Evolutionary conservation across 805 yeast genomes (phyloP), one percentile per base, ranked within the genome.

Genomic region (Candida lessepsii): DNA sequence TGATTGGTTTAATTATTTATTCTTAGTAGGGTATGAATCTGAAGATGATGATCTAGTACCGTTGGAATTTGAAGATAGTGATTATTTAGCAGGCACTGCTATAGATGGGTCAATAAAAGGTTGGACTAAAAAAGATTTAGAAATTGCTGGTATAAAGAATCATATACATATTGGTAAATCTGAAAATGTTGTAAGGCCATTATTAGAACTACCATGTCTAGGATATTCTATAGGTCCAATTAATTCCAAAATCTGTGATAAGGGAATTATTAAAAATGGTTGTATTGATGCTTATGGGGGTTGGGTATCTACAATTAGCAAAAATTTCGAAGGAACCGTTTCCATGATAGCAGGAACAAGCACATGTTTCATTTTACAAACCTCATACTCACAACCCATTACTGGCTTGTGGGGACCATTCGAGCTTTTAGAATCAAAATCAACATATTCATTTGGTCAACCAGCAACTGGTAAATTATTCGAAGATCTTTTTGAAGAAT

Each of bases 351-450:
- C 83, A 1, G 84, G 84, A 0, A 80, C 84, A 0, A 76, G 82
- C 5, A 78, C 83, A 0, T 80, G 86, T 46, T 78, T 65, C 77
- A 10, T 48, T 61, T 48, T 65, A 1, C 24, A 34, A 34, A 34
- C 37, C 4, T 4, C 27, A 21, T 32, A 23, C 14, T 32, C 27
- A 5, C 19, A 21, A 9, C 60, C 66, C 0, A 39, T 42, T 6
- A n/a, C 31, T 14, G 83, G 83, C 0, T 57, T 78, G 3, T 80
- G 86, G 86, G 84, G 86, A 0, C 85, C 84, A 0, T 79, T 73
- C 49, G 48, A 59, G 5, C 16, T 46, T 1, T 6, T 35, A 6
- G 9, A 23, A 5, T 26, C 32, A 3, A 31, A 28, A 17, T 17
- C 16, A 2, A 39, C 77, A 2, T 78, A 70, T 35, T 77, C 78